phyloP scores from a whole-genome alignment of 148 eudicot genomes.

The Heliamphora exappendiculata region DNA sequence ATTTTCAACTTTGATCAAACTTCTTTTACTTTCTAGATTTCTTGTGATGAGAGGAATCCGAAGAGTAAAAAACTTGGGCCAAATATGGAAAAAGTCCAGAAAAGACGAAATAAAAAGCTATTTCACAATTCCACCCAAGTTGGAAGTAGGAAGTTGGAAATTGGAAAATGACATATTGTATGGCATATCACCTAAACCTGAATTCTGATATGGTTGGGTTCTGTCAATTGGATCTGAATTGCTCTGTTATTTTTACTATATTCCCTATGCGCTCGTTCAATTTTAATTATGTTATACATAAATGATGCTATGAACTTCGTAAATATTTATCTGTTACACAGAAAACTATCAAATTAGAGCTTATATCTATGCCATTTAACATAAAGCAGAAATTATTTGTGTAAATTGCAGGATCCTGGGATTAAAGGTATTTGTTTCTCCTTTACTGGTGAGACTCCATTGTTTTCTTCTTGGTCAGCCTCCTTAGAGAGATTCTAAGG shows the following conservation, averaged over 20 bases:
- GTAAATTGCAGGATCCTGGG: not conserved
- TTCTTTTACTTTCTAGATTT: no score
- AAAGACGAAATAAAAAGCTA: no score
- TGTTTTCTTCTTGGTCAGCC: not conserved
- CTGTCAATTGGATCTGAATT: not conserved
- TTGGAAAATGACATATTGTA: not conserved
- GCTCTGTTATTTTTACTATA: not conserved
- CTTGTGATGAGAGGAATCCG: no score
- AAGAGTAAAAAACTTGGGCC: no score
- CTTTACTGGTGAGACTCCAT: not conserved
- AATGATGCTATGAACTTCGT: not conserved
- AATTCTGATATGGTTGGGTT: not conserved
- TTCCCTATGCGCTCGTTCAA: not conserved
- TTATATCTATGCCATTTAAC: not conserved
- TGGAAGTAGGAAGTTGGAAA: not conserved
- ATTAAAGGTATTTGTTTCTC: not conserved
- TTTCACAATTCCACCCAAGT: no score
- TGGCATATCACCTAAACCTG: not conserved
- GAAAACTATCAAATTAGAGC: not conserved
- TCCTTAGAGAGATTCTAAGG: not conserved
- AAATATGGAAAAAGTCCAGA: no score
- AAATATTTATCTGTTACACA: not conserved
- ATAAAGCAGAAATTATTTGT: not conserved
- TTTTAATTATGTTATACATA: not conserved
- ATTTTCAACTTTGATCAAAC: no score